Percentiles rank a stretch among this genome's conserved stretches.
phyloP scores from a whole-genome alignment of 1,139 yeast genomes.

The Blastobotrys elegans region DNA sequence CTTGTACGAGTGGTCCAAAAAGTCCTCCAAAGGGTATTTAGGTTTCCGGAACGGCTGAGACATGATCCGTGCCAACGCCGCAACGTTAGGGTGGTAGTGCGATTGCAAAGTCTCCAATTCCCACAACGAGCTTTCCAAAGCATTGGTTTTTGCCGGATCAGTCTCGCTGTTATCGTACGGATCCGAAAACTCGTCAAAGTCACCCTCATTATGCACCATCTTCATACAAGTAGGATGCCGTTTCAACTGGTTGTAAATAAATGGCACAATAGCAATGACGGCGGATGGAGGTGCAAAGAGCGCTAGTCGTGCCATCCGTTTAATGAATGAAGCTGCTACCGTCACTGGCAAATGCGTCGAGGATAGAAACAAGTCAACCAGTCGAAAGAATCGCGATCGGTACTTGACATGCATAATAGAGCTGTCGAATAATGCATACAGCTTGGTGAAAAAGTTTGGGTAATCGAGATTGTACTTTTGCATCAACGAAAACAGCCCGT shows the following conservation, averaged over 20 bases:
- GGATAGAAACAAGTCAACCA: conserved; percentile 77
- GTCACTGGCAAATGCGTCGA: conserved; percentile 85
- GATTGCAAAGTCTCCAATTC: conserved; percentile 73
- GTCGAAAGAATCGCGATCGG: conserved; percentile 81
- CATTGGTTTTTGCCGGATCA: conserved; percentile 76
- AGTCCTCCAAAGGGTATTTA: conserved; percentile 85
- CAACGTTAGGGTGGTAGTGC: conserved; percentile 96
- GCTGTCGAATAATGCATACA: conserved; percentile 68
- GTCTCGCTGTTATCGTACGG: conserved; percentile 59
- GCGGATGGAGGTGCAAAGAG: conserved; percentile 87
- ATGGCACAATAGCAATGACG: conserved; percentile 81
- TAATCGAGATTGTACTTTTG: conserved; percentile 80
- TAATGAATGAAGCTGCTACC: conserved; percentile 84
- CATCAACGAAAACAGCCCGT: conserved; percentile 84
- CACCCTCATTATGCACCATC: conserved; percentile 58
- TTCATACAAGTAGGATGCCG: conserved; percentile 93
- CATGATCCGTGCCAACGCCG: conserved; percentile 83
- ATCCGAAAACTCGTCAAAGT: conserved; percentile 44
- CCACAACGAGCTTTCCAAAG: conserved; percentile 86
- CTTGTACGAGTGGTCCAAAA: conserved; percentile 83
- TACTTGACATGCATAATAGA: conserved; percentile 74
- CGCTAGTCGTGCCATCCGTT: conserved; percentile 69
- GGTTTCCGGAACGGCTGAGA: conserved; percentile 87
- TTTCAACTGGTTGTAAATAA: conserved; percentile 80
- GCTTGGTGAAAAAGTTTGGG: conserved; percentile 81